phyloP scores from a whole-genome alignment of 768 basidiomycete species.

The Kwoniella botswanensis region DNA sequence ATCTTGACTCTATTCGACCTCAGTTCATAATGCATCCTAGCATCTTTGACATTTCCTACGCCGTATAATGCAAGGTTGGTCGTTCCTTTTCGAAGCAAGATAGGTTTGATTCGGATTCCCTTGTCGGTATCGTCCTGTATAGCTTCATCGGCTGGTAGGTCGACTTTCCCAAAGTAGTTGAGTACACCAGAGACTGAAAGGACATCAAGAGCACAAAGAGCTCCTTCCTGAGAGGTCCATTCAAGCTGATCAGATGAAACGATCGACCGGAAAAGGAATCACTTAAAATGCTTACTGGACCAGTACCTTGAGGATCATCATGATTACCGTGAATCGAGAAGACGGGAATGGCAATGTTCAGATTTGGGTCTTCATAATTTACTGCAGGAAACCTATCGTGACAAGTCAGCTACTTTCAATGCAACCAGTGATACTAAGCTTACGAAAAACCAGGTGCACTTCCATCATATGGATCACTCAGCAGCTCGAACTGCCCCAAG shows the following conservation, averaged over 20 bases:
- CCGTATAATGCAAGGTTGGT: slow-evolving; percentile 92
- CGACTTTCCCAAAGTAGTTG: slow-evolving; percentile 98
- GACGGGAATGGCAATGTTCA: slow-evolving; percentile 80
- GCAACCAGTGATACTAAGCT: slow-evolving; percentile 50
- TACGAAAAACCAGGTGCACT: slow-evolving; percentile 83
- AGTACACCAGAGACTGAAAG: slow-evolving; percentile 90
- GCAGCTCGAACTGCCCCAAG: slow-evolving; percentile 70
- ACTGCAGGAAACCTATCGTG: slow-evolving; percentile 77
- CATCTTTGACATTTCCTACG: slow-evolving; percentile 94
- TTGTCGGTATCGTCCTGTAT: slow-evolving; percentile 63
- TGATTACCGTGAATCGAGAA: slow-evolving; percentile 99
- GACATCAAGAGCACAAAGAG: slow-evolving; percentile 91
- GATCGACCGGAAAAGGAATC: slow-evolving; percentile 12
- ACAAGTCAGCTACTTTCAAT: not conserved
- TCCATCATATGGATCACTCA: slow-evolving; percentile 92
- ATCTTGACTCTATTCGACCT: slow-evolving; percentile 91
- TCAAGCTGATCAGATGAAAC: not conserved
- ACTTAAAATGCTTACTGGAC: slow-evolving; percentile 66
- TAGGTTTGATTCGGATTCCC: slow-evolving; percentile 85
- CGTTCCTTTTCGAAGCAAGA: slow-evolving; percentile 85
- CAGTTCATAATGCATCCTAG: slow-evolving; percentile 94
- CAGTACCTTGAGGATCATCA: slow-evolving; percentile 97
- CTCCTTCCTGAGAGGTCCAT: slow-evolving; percentile 72
- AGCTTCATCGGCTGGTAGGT: slow-evolving; percentile 74
- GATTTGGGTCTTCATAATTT: slow-evolving; percentile 34